These are phyloP conservation scores for Cephalotrichum gorgonifer DNA, from an alignment of 2,329 filamentous ascomycete species.

Conservation along the genomic window DNA sequence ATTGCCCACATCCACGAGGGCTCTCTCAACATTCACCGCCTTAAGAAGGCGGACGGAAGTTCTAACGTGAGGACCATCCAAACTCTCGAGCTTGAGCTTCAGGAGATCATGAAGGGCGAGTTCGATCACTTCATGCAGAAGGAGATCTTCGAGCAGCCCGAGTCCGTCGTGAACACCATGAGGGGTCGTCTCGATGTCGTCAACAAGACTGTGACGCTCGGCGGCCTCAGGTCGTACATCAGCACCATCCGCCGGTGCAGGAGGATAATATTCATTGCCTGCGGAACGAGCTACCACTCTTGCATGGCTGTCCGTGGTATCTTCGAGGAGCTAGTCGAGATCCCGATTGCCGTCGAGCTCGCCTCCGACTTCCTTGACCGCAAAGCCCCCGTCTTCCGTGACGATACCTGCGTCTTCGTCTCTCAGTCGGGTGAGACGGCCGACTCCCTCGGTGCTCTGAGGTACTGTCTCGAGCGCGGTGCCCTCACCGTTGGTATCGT, in stretches of 20 bases:
- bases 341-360: slow-evolving; percentile 92
- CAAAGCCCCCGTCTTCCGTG: slow-evolving; percentile 95
- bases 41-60: slow-evolving; percentile 92
- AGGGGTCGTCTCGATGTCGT: slow-evolving; percentile 89
- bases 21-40: slow-evolving; percentile 95
- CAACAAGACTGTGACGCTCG: slow-evolving; percentile 92
- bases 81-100: slow-evolving; percentile 95
- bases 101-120: slow-evolving; percentile 99
- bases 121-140: slow-evolving; percentile 99
- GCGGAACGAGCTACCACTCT: slow-evolving; percentile 96
- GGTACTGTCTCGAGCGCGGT: slow-evolving; percentile 96
- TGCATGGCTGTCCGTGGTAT: slow-evolving; percentile 98
- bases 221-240: slow-evolving; percentile 93
- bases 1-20: slow-evolving; percentile 99
- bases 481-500: slow-evolving; percentile 96
- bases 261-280: slow-evolving; percentile 97
- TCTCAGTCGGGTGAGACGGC: slow-evolving; percentile 98
- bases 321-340: slow-evolving; percentile 96
- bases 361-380: slow-evolving; percentile 97
- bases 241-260: slow-evolving; percentile 92
- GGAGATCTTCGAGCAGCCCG: slow-evolving; percentile 99
- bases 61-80: slow-evolving; percentile 97
- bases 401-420: slow-evolving; percentile 97
- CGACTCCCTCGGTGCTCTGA: slow-evolving; percentile 91
- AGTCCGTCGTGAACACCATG: slow-evolving; percentile 99